A percentile compares a stretch with the other conserved stretches of the same genome.
Conservation (phyloP, 2,329 filamentous ascomycete species). For the Colletotrichum eremochloae region DNA sequence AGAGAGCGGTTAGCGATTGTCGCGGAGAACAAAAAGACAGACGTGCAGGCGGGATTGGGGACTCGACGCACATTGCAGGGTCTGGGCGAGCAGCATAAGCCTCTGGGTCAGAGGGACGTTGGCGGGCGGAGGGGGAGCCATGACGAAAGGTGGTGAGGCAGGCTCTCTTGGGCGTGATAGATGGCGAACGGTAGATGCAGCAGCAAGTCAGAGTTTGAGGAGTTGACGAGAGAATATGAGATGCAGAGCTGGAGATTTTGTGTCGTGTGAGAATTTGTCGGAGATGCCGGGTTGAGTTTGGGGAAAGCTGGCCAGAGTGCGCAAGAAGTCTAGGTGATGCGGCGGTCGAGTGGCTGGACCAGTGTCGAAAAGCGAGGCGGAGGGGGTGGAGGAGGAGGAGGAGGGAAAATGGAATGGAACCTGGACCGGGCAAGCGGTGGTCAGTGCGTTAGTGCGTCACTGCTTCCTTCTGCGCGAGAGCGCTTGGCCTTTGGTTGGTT, state of each 20-base stretch:
- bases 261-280: constrained; percentile 33
- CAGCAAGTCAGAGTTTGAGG: background rate
- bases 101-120: constrained; percentile 80
- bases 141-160: constrained; percentile 16
- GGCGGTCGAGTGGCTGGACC: constrained; percentile 36
- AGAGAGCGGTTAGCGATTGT: constrained; percentile 52
- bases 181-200: constrained; percentile 14
- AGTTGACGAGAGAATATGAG: background rate
- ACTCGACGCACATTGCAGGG: constrained; percentile 84
- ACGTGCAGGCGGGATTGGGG: constrained; percentile 34
- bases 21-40: constrained; percentile 38
- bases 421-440: constrained; percentile 38
- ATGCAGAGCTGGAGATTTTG: constrained; percentile 8
- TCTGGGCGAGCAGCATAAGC: constrained; percentile 84
- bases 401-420: constrained; percentile 40
- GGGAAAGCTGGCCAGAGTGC: constrained; percentile 42
- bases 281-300: constrained; percentile 29
- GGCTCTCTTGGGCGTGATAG: constrained; percentile 14
- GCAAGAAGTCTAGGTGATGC: constrained; percentile 40
- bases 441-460: constrained; percentile 42
- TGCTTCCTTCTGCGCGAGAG: constrained; percentile 26
- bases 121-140: constrained; percentile 77
- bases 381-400: constrained; percentile 15
- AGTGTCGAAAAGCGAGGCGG: constrained; percentile 14
- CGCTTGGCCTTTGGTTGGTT: constrained; percentile 32